Evolutionary conservation across 306 rosid genomes (phyloP).

Genomic region (Carpinus viminea): DNA sequence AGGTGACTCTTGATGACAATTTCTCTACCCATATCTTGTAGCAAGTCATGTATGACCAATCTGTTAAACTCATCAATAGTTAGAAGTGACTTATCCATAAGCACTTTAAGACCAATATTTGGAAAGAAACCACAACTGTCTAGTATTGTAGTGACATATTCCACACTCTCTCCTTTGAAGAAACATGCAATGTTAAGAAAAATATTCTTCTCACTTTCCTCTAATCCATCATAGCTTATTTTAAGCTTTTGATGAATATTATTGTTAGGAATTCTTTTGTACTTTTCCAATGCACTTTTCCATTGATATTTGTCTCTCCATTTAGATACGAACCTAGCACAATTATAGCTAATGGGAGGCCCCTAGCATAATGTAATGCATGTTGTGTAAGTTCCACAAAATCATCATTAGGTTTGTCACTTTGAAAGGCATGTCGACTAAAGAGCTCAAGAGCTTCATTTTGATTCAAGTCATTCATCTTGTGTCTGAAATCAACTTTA

Average conservation of each 20-base stretch:
- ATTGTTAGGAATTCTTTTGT: neutral
- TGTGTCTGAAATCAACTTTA: neutral
- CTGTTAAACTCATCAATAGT: neutral
- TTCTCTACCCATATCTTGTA: neutral
- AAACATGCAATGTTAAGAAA: conserved; percentile 1
- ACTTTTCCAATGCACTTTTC: neutral
- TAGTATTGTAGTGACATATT: neutral
- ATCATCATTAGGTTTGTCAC: neutral
- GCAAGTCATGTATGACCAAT: neutral
- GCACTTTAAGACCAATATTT: neutral
- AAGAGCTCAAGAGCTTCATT: neutral
- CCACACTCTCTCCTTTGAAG: neutral
- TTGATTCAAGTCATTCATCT: neutral
- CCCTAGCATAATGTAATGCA: neutral
- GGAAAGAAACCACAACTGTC: neutral
- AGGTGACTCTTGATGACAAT: neutral
- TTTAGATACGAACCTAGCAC: neutral
- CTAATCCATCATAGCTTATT: neutral
- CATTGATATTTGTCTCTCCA: neutral
- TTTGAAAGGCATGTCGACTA: neutral
- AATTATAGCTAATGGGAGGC: neutral
- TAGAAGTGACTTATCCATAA: neutral
- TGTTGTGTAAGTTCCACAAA: neutral
- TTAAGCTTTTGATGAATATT: neutral
- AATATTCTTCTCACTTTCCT: neutral